Base-by-base conservation (phyloP, 106 monocot species). In the Chionographis japonica region DNA sequence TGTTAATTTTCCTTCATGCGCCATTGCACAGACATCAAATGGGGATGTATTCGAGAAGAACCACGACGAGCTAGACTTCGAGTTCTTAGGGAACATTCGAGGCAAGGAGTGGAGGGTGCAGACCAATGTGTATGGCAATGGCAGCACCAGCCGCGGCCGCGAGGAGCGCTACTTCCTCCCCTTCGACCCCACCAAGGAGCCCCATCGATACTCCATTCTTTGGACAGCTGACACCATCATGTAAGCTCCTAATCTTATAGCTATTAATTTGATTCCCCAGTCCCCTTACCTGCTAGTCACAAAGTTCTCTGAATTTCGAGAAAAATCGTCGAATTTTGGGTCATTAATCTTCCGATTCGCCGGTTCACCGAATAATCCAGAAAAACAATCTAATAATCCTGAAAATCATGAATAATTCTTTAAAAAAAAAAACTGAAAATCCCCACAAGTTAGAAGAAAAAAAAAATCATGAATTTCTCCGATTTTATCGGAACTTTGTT, bases 51-150 rank as follows among this genome's bases (percentile, higher is more conserved):
- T 80, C 63, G 79, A 83, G 79, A 94, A 90, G 77, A 83, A 67
- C 27, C 94, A 94, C 52, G 94, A 94, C 72, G 94, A 94, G 72
- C 71, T 94, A 27, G 90, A 95, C 72, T 95, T 95, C 52, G 94
- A 95, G 79, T 95, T 95, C 66, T 63, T 95, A 37, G 94, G 94
- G n/a, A 91, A 95, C 74, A 68, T 91, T 6, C 57, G 66, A 37
- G 94, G 94, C 1, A 85, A 75, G 71, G 70, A 80, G 15, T 91
- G 94, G 94, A 76, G 83, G 63, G 62, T 95, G 39, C 94, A 95
- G 74, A 95, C 94, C 19, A 95, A 95, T 42, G 67, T 91, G 1
- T 95, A 95, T 54, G 94, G 94, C 15, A 91, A 94, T 41, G 91
- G 91, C 12, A 94, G 94, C 88, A 91, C 91, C 11, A 77, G 50